Evolutionary conservation across 306 rosid genomes (phyloP).

Genomic region (Lathyrus sativus): DNA sequence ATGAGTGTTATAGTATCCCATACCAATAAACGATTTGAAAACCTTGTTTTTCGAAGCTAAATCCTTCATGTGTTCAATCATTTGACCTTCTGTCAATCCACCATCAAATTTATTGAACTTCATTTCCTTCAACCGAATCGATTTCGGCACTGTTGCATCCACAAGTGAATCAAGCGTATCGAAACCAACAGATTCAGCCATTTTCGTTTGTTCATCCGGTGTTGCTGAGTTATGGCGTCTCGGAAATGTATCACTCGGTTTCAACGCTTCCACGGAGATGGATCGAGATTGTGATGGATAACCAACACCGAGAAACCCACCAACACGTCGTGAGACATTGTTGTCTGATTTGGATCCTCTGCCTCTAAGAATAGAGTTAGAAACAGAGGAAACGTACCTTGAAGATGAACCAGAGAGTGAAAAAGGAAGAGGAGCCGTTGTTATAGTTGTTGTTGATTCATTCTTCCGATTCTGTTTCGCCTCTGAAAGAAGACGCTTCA

Average conservation of each 20-base stretch:
- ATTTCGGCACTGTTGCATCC: constrained; percentile 91
- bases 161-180: constrained; percentile 66
- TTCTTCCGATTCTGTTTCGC: constrained; percentile 66
- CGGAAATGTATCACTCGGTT: constrained; percentile 85
- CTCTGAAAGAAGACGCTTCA: constrained; percentile 78
- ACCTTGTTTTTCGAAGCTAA: constrained; percentile 79
- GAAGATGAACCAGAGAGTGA: constrained; percentile 52
- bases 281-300: constrained; percentile 59
- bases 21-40: constrained; percentile 81
- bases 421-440: constrained; percentile 46
- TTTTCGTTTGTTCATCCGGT: constrained; percentile 75
- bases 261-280: constrained; percentile 79
- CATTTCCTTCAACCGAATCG: constrained; percentile 72
- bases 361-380: constrained; percentile 50
- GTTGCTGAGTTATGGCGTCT: constrained; percentile 98
- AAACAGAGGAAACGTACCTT: constrained; percentile 69
- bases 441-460: constrained; percentile 54
- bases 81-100: constrained; percentile 88
- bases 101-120: constrained; percentile 73
- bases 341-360: constrained; percentile 48
- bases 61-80: constrained; percentile 84
- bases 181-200: constrained; percentile 71
- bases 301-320: constrained; percentile 37
- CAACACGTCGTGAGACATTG: constrained; percentile 33
- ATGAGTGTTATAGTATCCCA: constrained; percentile 91